Percentiles rank a stretch among this genome's conserved stretches.
Evolutionary conservation across 441 rosid species (phyloP).

Genomic region (Omphalea diandra): DNA sequence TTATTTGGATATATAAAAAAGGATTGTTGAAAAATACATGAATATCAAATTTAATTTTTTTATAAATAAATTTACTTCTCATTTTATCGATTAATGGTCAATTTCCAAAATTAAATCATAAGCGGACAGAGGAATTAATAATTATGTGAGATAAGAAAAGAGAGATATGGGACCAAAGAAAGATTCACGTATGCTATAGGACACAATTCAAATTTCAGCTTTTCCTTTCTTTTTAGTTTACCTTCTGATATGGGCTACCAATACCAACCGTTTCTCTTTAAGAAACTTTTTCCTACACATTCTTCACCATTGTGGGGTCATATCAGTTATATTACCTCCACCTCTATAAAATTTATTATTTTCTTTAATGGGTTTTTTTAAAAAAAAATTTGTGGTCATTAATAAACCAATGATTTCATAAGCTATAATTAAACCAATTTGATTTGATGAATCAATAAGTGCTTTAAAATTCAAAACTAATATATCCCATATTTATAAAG

Average conservation of each 20-base stretch:
- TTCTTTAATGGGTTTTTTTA: not conserved
- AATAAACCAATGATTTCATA: no score
- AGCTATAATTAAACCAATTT: no score
- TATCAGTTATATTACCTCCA: not conserved
- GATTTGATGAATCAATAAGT: no score
- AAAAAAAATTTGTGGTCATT: no score
- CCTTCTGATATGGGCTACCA: slow-evolving; percentile 34
- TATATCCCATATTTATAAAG: no score
- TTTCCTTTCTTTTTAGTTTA: slow-evolving; percentile 24
- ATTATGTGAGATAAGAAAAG: not conserved
- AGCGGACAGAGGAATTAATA: not conserved
- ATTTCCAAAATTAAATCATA: no score
- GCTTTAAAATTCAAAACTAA: no score
- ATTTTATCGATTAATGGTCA: no score
- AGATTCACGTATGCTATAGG: slow-evolving; percentile 31
- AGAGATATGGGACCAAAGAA: slow-evolving; percentile 16
- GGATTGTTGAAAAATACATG: no score
- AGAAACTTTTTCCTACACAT: slow-evolving; percentile 34
- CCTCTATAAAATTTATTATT: not conserved
- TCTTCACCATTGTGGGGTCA: slow-evolving; percentile 39
- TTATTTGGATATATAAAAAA: no score
- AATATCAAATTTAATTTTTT: no score
- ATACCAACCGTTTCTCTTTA: slow-evolving; percentile 46
- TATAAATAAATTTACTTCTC: no score
- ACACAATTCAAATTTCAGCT: slow-evolving; percentile 58